These are phyloP conservation scores for Setaria italica DNA, from an alignment of 202 grass and related monocot species.

Conservation along the genomic window DNA sequence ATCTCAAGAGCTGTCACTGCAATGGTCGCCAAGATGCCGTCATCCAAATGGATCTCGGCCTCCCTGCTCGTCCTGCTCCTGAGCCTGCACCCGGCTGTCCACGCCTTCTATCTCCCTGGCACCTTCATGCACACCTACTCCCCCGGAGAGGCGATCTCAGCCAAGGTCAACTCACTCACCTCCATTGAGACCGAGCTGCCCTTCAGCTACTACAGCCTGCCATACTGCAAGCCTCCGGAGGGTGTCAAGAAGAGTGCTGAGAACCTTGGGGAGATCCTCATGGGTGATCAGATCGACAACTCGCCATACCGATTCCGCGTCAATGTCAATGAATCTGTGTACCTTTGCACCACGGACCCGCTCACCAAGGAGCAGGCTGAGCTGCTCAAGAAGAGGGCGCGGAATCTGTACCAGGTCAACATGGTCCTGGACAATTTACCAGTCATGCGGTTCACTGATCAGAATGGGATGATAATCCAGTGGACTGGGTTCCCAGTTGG, in stretches of 20 bases:
- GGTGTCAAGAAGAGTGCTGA: slow-evolving; percentile 96
- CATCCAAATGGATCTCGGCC: slow-evolving; percentile 48
- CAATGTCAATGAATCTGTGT: slow-evolving; percentile 87
- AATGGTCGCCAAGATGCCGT: slow-evolving; percentile 47
- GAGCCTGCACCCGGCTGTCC: slow-evolving; percentile 39
- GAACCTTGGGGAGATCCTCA: slow-evolving; percentile 91
- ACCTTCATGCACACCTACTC: slow-evolving; percentile 89
- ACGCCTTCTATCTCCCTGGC: slow-evolving; percentile 86
- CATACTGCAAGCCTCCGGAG: slow-evolving; percentile 68
- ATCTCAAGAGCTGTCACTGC: background rate
- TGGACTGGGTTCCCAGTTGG: slow-evolving; percentile 95
- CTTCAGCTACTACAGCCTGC: slow-evolving; percentile 90
- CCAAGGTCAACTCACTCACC: slow-evolving; percentile 93
- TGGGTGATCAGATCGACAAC: slow-evolving; percentile 97
- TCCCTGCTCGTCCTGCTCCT: slow-evolving; percentile 53
- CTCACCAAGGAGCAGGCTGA: slow-evolving; percentile 71
- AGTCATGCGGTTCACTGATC: slow-evolving; percentile 82
- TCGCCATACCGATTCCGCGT: slow-evolving; percentile 77
- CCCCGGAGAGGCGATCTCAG: slow-evolving; percentile 54
- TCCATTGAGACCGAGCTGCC: slow-evolving; percentile 95
- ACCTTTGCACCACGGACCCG: slow-evolving; percentile 74
- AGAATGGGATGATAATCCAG: slow-evolving; percentile 76
- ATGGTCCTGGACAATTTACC: slow-evolving; percentile 97
- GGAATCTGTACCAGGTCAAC: slow-evolving; percentile 89
- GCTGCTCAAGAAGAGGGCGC: slow-evolving; percentile 80